Conservation (phyloP, 1,284 basidiomycete genomes). For the Tetrapyrgos nigripes region DNA sequence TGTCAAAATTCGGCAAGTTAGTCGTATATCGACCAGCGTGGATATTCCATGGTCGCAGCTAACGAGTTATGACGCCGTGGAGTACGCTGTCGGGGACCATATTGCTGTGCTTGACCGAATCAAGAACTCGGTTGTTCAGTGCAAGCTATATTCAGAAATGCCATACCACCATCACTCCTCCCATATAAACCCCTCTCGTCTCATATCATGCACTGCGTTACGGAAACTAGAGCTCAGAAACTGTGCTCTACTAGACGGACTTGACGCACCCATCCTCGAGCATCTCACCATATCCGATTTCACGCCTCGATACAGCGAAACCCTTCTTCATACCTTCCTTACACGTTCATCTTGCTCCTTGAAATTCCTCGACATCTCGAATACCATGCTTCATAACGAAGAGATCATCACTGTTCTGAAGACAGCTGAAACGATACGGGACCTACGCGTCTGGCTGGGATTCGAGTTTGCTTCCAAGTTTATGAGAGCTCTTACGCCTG, state of each 20-base stretch:
- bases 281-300: background rate
- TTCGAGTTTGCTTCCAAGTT: background rate
- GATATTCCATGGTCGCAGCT: background rate
- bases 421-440: background rate
- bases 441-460: background rate
- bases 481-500: background rate
- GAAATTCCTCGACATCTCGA: background rate
- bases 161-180: too few species aligned
- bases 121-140: background rate
- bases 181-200: too few species aligned
- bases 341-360: background rate
- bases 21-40: background rate
- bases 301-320: background rate
- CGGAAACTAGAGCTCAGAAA: too few species aligned
- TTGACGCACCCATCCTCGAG: background rate
- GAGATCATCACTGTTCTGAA: background rate
- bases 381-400: background rate
- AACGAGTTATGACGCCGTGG: background rate
- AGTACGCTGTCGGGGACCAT: background rate
- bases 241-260: too few species aligned
- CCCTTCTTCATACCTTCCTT: background rate
- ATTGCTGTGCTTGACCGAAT: background rate
- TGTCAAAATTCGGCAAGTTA: background rate
- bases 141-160: background rate
- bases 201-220: too few species aligned